Evolutionary conservation across 2,329 filamentous ascomycete genomes (phyloP).

Genomic region (Diplodia intermedia): DNA sequence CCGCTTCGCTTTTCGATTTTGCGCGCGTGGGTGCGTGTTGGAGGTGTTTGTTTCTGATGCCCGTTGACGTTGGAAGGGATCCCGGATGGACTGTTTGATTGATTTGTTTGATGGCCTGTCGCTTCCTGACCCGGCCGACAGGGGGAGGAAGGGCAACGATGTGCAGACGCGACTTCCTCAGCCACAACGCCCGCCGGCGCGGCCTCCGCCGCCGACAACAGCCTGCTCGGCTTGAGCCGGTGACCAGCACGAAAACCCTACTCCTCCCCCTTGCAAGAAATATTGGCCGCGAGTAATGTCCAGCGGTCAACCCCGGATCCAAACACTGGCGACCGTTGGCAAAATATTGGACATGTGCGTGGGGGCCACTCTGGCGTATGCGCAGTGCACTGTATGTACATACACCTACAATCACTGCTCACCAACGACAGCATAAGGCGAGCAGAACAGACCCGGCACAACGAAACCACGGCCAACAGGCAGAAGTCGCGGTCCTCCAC

Average conservation of each 20-base stretch:
- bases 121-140: conserved; percentile 2
- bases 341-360: conserved; percentile 1
- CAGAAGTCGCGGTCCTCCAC: neutral
- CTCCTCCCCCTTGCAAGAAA: neutral
- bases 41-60: too few relatives aligned
- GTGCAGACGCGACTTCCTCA: neutral
- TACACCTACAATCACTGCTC: neutral
- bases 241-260: neutral
- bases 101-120: neutral
- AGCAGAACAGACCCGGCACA: neutral
- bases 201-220: neutral
- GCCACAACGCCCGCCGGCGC: neutral
- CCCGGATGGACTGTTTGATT: neutral
- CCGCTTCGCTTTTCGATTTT: neutral
- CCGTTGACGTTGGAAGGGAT: too few relatives aligned
- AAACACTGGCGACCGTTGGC: neutral
- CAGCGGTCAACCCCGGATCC: neutral
- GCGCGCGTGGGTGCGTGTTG: neutral
- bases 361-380: neutral
- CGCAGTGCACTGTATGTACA: neutral
- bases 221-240: neutral
- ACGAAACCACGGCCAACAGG: neutral
- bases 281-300: neutral
- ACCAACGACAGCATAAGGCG: neutral
- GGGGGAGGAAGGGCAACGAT: conserved; percentile 4